Base-by-base conservation (phyloP, 2,329 filamentous ascomycete species). In the Aspergillus sp. region DNA sequence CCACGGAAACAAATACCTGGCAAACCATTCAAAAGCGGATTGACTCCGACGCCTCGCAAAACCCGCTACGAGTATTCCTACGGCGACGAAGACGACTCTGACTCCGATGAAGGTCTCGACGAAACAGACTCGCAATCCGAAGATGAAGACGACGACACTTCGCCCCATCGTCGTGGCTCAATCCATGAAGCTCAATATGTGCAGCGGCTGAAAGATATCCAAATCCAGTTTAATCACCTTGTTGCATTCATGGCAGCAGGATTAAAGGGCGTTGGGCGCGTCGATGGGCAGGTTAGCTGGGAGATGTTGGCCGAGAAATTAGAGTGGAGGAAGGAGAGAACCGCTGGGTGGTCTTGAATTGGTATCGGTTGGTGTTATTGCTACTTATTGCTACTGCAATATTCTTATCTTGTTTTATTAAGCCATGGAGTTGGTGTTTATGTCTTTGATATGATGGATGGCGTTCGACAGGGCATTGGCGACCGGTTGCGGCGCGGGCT, bases 291-390 rank as follows among this genome's bases (percentile, higher is more conserved):
- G 75, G 81, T 67, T 68, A 83, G 87, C 70, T 93, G 92, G 89
- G 90, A 95, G 73, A 85, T 89, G 59, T 71, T 96, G 59, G 91
- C 89, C 0, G 91, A 96, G 72, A 89, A 89, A 78, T 73, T 96
- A 45, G 89, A 93, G 51, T 77, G 75, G 75, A 70, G 72, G 51
- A 68, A 67, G 50, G 61, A 58, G 48, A 55, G 56, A 47, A 33
- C 45, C 22, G 15, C 9, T 40, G 41, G 45, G 15, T 56, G 45
- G 37, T 20, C 44, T n/a, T 54, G 34, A 46, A 4, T n/a, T 3
- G 27, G 27, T 11, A 30, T 30, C 27, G 27, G 27, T 3, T 5
- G 7, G 11, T 13, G n/a, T 12, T 8, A 11, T 17, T 33, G 7
- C n/a, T n/a, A 8, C 27, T 51, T 40, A 37, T 37, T 37, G 11